Percentiles rank a stretch among this genome's conserved stretches.
phyloP scores from a whole-genome alignment of 106 monocot genomes.

The Apostasia ramifera region DNA sequence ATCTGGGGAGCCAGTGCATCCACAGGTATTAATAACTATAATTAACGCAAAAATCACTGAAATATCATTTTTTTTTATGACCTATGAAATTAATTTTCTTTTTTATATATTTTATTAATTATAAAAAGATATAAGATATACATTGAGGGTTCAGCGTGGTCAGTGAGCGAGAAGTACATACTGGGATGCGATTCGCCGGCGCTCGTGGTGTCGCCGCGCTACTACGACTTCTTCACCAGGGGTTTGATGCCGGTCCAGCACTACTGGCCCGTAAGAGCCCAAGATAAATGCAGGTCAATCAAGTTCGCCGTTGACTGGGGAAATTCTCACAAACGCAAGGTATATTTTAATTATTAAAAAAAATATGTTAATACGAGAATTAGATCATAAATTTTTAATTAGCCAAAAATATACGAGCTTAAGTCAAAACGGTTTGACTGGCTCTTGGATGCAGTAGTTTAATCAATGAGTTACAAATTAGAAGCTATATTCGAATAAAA shows the following conservation, averaged over 20 bases:
- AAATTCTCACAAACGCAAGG: conserved; percentile 59
- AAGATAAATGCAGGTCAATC: conserved; percentile 58
- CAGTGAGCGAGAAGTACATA: conserved; percentile 84
- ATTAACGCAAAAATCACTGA: neutral
- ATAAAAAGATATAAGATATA: conserved; percentile 74
- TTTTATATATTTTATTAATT: neutral
- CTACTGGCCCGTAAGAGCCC: conserved; percentile 59
- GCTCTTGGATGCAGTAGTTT: neutral
- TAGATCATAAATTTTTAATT: neutral
- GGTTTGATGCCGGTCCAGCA: conserved; percentile 69
- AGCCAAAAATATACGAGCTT: neutral
- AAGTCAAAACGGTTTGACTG: neutral
- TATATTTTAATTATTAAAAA: neutral
- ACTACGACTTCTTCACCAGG: conserved; percentile 65
- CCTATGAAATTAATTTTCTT: neutral
- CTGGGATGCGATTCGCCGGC: conserved; percentile 62
- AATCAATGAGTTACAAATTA: neutral
- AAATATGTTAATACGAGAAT: neutral
- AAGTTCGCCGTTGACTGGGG: conserved; percentile 76
- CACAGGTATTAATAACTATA: conserved; percentile 32
- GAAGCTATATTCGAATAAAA: neutral
- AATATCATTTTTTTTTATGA: neutral
- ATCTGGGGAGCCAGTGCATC: conserved; percentile 65
- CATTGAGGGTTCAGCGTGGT: conserved; percentile 75
- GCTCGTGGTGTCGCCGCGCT: conserved; percentile 36